Base-by-base conservation (phyloP, 169 alveolate genomes). In the Cyclospora cayetanensis region DNA sequence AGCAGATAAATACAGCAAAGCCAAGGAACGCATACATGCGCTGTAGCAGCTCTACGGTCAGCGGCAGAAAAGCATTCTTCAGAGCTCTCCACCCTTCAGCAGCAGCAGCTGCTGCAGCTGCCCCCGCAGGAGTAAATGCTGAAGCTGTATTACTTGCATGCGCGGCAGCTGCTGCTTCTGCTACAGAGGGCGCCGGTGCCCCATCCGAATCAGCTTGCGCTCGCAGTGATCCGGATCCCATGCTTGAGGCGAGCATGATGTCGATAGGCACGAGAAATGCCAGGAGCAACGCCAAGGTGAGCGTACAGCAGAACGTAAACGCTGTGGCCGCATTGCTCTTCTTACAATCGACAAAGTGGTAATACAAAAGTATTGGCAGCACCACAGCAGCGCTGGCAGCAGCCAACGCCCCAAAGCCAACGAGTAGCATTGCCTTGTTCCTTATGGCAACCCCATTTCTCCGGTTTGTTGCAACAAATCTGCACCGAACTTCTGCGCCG, bases 21-120 rank as follows among this genome's bases (percentile, higher is more conserved):
- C 88, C 88, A 29, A 77, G 88, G 22, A 27, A 46, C 11, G 50
- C 50, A 43, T 77, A 77, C 70, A 77, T 34, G 25, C 35, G 42
- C 72, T 77, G 88, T 25, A 77, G 60, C n/a, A 50, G 70, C 46
- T 77, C 88, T n/a, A 70, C 52, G 7, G 88, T 77, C 35, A 77
- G 88, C 37, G 88, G 88, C 12, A 46, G 72, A 22, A 50, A 11
- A 43, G 72, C 88, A 53, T 9, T 77, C 42, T 7, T 77, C 12
- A 77, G 88, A 43, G 88, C 88, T 27, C 46, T 70, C 88, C 88
- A 77, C 35, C 88, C 88, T 46, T 66, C 88, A 74, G 39, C 41
- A n/a, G 85, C 85, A 46, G 88, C 88, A 0, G 88, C 88, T 7
- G 88, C 88, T 29, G 88, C 88, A 15, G 88, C 88, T 46, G 88